These are phyloP conservation scores for Lithospermum erythrorhizon DNA, from an alignment of 257 asterid species.

Conservation along the genomic window DNA sequence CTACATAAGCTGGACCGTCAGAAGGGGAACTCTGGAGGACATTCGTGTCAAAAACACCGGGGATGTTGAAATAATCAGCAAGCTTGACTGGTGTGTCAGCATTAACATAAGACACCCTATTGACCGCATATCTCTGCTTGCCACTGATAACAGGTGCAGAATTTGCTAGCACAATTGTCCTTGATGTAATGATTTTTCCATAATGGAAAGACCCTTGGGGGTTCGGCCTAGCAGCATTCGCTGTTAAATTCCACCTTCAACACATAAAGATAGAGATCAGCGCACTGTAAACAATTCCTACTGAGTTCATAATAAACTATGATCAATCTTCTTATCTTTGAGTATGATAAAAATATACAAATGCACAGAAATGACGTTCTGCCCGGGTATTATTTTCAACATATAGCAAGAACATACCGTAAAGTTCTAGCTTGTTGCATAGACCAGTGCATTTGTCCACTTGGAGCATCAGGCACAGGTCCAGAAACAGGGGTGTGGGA, in stretches of 20 bases:
- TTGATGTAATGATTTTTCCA: constrained; percentile 43
- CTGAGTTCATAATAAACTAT: background rate
- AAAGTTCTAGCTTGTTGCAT: constrained; percentile 74
- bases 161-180: constrained; percentile 60
- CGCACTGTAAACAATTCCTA: no score
- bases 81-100: constrained; percentile 86
- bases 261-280: background rate
- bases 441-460: constrained; percentile 50
- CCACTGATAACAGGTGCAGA: constrained; percentile 65
- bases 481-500: constrained; percentile 55
- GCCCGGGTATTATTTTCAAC: background rate
- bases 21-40: constrained; percentile 56
- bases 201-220: constrained; percentile 97
- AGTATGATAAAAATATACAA: no score
- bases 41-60: constrained; percentile 64
- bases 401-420: constrained; percentile 31
- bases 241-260: constrained; percentile 88
- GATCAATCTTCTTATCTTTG: background rate
- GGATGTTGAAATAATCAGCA: constrained; percentile 79
- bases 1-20: constrained; percentile 31
- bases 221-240: constrained; percentile 98
- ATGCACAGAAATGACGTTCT: no score
- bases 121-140: constrained; percentile 76
- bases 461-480: constrained; percentile 56
- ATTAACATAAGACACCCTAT: constrained; percentile 57